These are phyloP conservation scores for Teratosphaeria pseudoeucalypti DNA, from an alignment of 2,329 filamentous ascomycete genomes.

Conservation along the genomic window DNA sequence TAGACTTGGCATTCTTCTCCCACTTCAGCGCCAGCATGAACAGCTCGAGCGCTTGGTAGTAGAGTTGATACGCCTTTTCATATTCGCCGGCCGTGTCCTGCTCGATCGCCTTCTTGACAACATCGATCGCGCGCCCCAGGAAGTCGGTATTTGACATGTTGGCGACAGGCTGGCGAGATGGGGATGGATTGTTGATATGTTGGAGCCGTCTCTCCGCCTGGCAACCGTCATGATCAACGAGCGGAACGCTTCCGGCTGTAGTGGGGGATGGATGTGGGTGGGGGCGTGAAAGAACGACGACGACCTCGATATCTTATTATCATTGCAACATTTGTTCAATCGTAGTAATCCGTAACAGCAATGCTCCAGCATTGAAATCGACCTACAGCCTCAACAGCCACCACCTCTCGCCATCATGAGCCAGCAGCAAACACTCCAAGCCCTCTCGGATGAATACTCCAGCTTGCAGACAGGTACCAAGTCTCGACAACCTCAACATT, in stretches of 20 bases:
- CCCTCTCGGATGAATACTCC: constrained; percentile 77
- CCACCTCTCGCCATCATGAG: constrained; percentile 20
- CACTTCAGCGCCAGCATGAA: constrained; percentile 99
- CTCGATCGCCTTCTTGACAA: constrained; percentile 96
- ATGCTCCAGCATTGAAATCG: no score
- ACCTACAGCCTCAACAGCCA: neutral
- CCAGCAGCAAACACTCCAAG: constrained; percentile 66
- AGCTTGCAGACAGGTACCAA: constrained; percentile 44
- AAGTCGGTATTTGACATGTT: constrained; percentile 93
- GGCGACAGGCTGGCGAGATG: neutral
- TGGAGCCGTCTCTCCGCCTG: neutral
- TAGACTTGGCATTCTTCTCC: constrained; percentile 97
- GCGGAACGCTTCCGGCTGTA: neutral
- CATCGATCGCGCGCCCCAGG: constrained; percentile 88
- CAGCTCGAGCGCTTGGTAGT: constrained; percentile 90
- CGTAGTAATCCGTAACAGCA: neutral
- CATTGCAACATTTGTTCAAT: neutral
- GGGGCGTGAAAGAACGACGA: neutral
- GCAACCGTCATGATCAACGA: neutral
- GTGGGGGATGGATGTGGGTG: neutral
- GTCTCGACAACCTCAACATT: neutral
- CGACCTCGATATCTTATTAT: neutral
- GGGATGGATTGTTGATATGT: neutral
- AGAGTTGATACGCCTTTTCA: constrained; percentile 90
- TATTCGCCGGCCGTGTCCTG: constrained; percentile 92